A percentile compares a stretch with the other conserved stretches of the same genome.
phyloP scores from a whole-genome alignment of 208 protist genomes.

The Leishmania tropica region DNA sequence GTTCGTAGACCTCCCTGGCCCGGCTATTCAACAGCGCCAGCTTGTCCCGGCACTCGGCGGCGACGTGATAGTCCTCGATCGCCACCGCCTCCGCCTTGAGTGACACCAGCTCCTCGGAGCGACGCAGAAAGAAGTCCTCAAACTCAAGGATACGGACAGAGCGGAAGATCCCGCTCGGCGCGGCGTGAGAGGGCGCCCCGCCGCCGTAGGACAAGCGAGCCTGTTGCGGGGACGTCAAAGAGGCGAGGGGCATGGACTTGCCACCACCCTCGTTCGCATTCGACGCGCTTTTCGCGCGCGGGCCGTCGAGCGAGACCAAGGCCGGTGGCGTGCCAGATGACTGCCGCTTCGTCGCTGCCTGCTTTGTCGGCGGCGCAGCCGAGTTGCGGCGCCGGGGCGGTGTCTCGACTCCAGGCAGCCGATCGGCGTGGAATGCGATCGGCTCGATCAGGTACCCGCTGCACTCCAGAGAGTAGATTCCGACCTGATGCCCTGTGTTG shows the following conservation, averaged over 20 bases:
- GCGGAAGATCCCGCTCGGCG: constrained; percentile 45
- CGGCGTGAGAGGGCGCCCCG: neutral
- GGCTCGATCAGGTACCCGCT: constrained; percentile 43
- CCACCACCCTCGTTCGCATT: neutral
- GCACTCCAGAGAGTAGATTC: constrained; percentile 87
- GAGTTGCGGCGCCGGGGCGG: constrained; percentile 1
- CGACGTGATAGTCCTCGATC: constrained; percentile 73
- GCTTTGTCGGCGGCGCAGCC: neutral
- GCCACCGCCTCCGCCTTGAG: constrained; percentile 81
- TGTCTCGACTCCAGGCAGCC: neutral
- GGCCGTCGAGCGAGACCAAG: neutral
- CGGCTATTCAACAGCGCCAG: constrained; percentile 65
- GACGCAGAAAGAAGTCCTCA: constrained; percentile 86
- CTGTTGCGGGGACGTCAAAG: neutral
- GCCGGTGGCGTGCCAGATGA: neutral
- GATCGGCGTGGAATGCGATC: constrained; percentile 30
- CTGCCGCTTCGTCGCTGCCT: neutral
- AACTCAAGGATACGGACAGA: constrained; percentile 85
- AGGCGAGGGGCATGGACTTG: neutral
- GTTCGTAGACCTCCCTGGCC: constrained; percentile 74
- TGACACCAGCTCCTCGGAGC: constrained; percentile 75
- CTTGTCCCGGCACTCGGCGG: constrained; percentile 67
- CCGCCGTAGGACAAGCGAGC: neutral
- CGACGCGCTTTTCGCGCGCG: neutral
- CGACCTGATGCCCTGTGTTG: constrained; percentile 80